Base-by-base conservation (phyloP, 129 eudicot genomes). In the Helichrysum umbraculigerum region DNA sequence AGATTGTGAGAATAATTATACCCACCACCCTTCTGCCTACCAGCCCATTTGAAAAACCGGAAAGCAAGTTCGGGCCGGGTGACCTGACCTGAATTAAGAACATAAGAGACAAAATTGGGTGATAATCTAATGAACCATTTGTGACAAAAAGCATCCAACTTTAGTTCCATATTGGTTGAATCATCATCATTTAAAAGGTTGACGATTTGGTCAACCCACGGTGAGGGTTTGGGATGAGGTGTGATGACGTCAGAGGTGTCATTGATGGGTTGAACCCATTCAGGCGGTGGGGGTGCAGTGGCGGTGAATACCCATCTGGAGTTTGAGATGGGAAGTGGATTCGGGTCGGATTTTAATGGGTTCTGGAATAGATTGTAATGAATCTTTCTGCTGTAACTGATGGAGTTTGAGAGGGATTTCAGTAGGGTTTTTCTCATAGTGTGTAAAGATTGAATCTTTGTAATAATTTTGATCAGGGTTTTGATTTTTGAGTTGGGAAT, bases 11-110 rank as follows among this genome's bases (percentile, higher is more conserved):
- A 63, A 70, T 89, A 94, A 59, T 14, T 73, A 20, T 58, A 80
- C 29, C 79, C 79, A 66, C 79, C 83, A 17, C 88, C 91, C 42
- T 84, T 89, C 80, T 91, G 97, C 87, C 76, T 85, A 83, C 92
- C 88, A 19, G 99, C 99, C 99, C 99, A 95, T 3, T 25, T 54
- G 61, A 89, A 95, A 76, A 95, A 89, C 72, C 94, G 81, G 5
- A 79, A 82, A 28, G 95, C 86, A 6, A 75, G 65, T 19, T 89
- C 93, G 41, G 87, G 83, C n/a, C 68, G 74, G 7, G 63, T 73
- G 22, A 86, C 17, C 79, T 77, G 83, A 8, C 74, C 78, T 4
- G 96, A 85, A 35, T 58, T 76, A 56, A 94, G 79, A 7, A 91
- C 68, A 75, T 69, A 81, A 15, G 90, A 79, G 10, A 91, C 88